Conservation (phyloP, 2,329 filamentous ascomycete species). For the Nemania bipapillata region DNA sequence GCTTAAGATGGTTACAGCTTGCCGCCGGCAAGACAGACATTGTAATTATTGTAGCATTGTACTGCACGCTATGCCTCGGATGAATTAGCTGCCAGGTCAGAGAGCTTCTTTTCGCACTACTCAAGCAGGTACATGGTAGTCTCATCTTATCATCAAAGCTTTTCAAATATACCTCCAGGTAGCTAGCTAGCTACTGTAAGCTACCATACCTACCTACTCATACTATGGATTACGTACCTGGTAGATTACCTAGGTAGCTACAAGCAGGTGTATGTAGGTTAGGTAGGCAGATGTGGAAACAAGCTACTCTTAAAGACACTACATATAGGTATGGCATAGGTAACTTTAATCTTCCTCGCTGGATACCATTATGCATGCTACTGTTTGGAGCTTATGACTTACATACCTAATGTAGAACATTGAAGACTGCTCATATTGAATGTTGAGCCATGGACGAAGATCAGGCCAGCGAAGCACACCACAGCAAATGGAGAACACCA, state of each 20-base stretch:
- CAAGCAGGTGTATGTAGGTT: too few relatives aligned
- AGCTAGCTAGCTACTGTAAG: too few relatives aligned
- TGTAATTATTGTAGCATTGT: not conserved
- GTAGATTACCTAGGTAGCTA: too few relatives aligned
- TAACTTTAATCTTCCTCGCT: not conserved
- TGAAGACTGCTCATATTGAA: too few relatives aligned
- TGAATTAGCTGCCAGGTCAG: not conserved
- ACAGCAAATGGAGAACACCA: not conserved
- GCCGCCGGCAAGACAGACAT: slow-evolving; percentile 24
- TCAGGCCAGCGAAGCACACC: not conserved
- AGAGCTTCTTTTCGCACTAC: not conserved
- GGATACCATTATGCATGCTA: not conserved
- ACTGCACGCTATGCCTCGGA: not conserved
- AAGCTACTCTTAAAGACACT: not conserved
- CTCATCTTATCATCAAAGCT: not conserved
- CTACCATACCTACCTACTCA: too few relatives aligned
- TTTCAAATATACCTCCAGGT: not conserved
- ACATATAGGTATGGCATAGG: not conserved
- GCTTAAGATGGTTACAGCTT: slow-evolving; percentile 27
- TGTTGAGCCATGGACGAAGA: not conserved
- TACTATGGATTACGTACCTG: too few relatives aligned
- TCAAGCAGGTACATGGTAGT: not conserved
- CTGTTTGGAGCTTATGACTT: not conserved
- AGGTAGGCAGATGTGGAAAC: not conserved
- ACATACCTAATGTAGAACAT: too few relatives aligned